Evolutionary conservation across 2,329 filamentous ascomycete genomes (phyloP).

Genomic region (Neonectria punicea): DNA sequence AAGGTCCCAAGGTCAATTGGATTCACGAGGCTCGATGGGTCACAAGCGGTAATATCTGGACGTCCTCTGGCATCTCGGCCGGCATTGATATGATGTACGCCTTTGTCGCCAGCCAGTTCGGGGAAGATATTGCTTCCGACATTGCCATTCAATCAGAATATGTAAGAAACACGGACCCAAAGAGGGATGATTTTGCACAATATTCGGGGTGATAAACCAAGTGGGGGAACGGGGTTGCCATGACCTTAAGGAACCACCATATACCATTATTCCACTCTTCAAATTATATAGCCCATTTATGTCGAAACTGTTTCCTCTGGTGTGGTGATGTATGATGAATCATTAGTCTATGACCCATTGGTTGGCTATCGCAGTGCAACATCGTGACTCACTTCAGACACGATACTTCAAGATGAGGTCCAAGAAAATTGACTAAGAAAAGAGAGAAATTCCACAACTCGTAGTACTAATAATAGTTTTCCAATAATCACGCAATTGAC

Average conservation of each 20-base stretch:
- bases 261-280: no score
- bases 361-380: not conserved
- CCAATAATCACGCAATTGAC: not conserved
- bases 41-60: constrained; percentile 70
- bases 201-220: not conserved
- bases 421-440: not conserved
- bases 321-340: no score
- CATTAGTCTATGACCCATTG: no score
- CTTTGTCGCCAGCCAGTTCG: constrained; percentile 54
- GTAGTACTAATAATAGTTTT: not conserved
- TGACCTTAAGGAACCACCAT: not conserved
- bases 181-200: constrained; percentile 64
- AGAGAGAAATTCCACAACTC: not conserved
- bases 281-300: no score
- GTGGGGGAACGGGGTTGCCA: no score
- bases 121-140: constrained; percentile 58
- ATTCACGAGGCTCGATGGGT: constrained; percentile 68
- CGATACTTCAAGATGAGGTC: no score
- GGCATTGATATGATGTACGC: constrained; percentile 53
- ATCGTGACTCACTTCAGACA: not conserved
- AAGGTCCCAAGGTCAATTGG: constrained; percentile 63
- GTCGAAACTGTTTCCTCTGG: not conserved
- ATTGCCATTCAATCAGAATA: constrained; percentile 68
- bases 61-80: constrained; percentile 65
- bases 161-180: constrained; percentile 60